Conservation (phyloP, 345 rosid genomes). For the Geranium brycei region DNA sequence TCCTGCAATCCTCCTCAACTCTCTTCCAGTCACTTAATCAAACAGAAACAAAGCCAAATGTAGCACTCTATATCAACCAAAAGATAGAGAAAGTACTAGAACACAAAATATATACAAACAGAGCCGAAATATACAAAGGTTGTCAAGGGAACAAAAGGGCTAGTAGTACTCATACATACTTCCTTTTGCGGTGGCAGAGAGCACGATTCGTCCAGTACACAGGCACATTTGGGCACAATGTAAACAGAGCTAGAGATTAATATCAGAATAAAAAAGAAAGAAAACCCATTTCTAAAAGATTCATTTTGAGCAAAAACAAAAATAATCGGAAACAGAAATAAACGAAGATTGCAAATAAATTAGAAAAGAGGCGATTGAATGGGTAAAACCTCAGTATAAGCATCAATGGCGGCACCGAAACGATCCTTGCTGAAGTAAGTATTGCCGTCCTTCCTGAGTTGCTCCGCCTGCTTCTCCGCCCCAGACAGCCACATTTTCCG, state of each 20-base stretch:
- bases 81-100: not conserved
- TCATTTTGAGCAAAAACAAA: too few species aligned
- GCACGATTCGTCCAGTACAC: conserved; percentile 93
- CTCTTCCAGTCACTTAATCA: conserved; percentile 58
- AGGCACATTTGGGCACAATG: conserved; percentile 70
- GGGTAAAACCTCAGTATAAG: conserved; percentile 57
- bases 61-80: not conserved
- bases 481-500: conserved; percentile 12
- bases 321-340: too few species aligned
- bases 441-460: conserved; percentile 51
- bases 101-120: not conserved
- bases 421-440: conserved; percentile 43
- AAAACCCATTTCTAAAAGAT: too few species aligned
- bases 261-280: too few species aligned
- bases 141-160: not conserved
- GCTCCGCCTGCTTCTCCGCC: conserved; percentile 60
- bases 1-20: conserved; percentile 73
- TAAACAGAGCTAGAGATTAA: conserved; percentile 3
- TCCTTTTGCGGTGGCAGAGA: conserved; percentile 68
- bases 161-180: conserved; percentile 39
- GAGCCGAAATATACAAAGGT: too few species aligned
- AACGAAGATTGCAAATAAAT: too few species aligned
- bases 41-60: not conserved
- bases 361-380: too few species aligned
- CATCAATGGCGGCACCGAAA: conserved; percentile 84